Percentiles rank a stretch among this genome's conserved stretches.
Evolutionary conservation across 139 green algal genomes (phyloP).

Genomic region (Picochlorum sp.): DNA sequence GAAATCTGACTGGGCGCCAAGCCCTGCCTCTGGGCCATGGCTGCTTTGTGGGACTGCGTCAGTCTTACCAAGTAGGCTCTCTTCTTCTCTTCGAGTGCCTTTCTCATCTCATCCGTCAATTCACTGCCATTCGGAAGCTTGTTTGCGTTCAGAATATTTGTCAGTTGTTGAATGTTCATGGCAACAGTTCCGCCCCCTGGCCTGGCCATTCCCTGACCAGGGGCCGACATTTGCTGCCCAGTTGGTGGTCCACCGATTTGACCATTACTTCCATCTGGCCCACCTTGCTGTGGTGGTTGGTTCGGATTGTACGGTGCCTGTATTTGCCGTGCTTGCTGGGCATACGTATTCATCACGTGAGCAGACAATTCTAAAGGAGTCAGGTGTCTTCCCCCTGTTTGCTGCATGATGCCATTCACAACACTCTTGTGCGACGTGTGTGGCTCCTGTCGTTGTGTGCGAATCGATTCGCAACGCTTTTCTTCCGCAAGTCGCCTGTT

Average conservation of each 20-base stretch:
- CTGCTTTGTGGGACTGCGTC: slow-evolving; percentile 2
- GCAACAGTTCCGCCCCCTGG: neutral
- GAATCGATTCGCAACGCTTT: slow-evolving; percentile 13
- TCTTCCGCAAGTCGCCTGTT: slow-evolving; percentile 18
- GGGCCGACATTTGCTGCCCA: neutral
- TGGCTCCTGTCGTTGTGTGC: slow-evolving; percentile 11
- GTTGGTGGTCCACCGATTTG: neutral
- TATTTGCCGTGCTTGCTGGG: slow-evolving; percentile 6
- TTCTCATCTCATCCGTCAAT: slow-evolving; percentile 17
- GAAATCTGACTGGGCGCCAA: no score
- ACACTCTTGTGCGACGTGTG: slow-evolving; percentile 28
- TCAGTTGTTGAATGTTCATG: slow-evolving; percentile 27
- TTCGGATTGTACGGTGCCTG: neutral
- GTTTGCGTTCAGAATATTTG: slow-evolving; percentile 23
- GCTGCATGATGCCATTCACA: slow-evolving; percentile 17
- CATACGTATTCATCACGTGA: slow-evolving; percentile 13
- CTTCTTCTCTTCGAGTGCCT: slow-evolving; percentile 23
- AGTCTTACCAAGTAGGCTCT: slow-evolving; percentile 15
- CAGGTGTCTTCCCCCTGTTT: slow-evolving; percentile 16
- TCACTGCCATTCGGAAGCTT: slow-evolving; percentile 25
- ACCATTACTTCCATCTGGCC: slow-evolving; percentile 1
- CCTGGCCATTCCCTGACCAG: neutral
- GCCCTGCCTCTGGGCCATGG: slow-evolving; percentile 7
- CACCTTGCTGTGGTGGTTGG: slow-evolving; percentile 13
- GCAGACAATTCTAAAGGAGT: slow-evolving; percentile 16